A percentile compares a stretch with the other conserved stretches of the same genome.
Conservation (phyloP, 2,329 filamentous ascomycete species). For the Microsporum canis region DNA sequence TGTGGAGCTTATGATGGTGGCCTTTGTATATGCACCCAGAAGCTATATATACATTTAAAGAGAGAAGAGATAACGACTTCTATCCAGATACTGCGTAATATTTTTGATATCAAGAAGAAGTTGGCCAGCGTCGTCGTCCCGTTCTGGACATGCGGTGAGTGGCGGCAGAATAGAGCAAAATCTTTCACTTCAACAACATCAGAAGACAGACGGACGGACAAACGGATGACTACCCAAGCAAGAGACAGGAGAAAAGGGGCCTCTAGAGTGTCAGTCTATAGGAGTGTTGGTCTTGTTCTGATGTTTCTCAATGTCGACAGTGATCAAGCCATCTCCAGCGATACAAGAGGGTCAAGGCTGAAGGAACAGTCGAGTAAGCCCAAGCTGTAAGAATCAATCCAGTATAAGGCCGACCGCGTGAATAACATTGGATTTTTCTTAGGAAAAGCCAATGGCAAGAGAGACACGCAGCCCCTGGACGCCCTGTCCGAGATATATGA, state of each 20-base stretch:
- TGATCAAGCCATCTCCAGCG: no score
- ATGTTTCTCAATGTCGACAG: not conserved
- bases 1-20: not conserved
- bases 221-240: not conserved
- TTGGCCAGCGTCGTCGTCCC: not conserved
- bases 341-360: no score
- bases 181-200: not conserved
- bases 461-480: not conserved
- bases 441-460: no score
- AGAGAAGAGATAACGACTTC: not conserved
- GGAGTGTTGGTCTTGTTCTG: not conserved
- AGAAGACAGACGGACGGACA: not conserved
- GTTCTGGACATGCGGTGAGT: not conserved
- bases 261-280: not conserved
- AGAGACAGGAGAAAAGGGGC: no score
- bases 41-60: not conserved
- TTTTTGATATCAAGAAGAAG: not conserved
- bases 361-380: no score
- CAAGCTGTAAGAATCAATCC: not conserved
- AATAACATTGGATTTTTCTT: not conserved
- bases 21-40: no score
- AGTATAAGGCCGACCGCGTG: not conserved
- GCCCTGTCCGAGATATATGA: not conserved
- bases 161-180: not conserved
- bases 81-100: not conserved